These are phyloP conservation scores for Lachnellula suecica DNA, from an alignment of 2,329 filamentous ascomycete genomes.

Conservation along the genomic window DNA sequence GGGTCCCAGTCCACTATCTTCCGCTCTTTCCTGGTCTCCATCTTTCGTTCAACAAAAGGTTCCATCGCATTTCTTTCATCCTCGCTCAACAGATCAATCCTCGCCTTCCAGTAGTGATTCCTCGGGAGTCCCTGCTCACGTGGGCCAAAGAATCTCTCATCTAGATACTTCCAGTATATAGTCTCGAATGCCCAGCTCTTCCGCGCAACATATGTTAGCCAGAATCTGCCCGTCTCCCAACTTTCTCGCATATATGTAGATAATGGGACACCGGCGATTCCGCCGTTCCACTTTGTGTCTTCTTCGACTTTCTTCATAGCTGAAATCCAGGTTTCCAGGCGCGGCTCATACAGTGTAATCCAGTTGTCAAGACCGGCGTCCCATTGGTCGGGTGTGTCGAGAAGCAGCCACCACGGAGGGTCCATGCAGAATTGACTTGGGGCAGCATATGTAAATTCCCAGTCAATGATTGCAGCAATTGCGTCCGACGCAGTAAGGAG, in stretches of 20 bases:
- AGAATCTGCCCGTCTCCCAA: conserved; percentile 31
- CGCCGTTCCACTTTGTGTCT: conserved; percentile 11
- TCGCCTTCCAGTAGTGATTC: conserved; percentile 26
- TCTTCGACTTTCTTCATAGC: background rate
- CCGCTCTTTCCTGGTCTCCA: conserved; percentile 28
- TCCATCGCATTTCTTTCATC: conserved; percentile 30
- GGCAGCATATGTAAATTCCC: no score
- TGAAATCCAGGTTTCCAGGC: background rate
- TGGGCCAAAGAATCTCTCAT: conserved; percentile 13
- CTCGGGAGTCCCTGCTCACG: conserved; percentile 5
- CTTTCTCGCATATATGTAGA: no score
- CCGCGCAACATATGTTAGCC: conserved; percentile 34
- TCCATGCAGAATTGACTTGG: conserved; percentile 34
- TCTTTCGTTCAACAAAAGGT: conserved; percentile 31
- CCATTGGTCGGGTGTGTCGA: conserved; percentile 35
- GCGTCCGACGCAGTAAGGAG: conserved; percentile 29
- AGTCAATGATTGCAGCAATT: conserved; percentile 33
- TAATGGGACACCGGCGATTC: background rate
- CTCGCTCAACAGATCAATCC: conserved; percentile 27
- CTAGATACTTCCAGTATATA: conserved; percentile 34
- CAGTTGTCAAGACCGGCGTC: conserved; percentile 16
- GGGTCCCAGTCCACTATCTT: background rate
- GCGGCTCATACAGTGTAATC: background rate
- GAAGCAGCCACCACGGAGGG: conserved; percentile 39
- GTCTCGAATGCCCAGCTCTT: conserved; percentile 19